Evolutionary conservation across 345 rosid genomes (phyloP), one percentile per base, ranked within the genome.

Genomic region (Balakata baccata): DNA sequence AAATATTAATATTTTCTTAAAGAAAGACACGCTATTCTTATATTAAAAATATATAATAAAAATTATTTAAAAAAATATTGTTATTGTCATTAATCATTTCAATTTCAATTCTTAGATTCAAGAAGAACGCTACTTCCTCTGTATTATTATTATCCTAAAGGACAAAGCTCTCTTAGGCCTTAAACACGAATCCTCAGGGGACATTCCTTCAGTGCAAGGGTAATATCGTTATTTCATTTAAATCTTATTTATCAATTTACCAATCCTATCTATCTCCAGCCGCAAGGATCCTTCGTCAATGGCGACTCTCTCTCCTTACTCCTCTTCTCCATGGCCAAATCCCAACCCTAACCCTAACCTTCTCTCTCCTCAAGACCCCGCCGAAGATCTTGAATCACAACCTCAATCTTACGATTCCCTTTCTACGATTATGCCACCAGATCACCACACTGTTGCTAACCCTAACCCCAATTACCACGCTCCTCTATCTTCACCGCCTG

Each of bases 261-360:
- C 37, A 16, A 11, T 13, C 38, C 64, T 1, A n/a, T 49, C 39
- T 53, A 23, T 5, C 2, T 52, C 53, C 1, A 6, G 3, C 25
- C 37, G 4, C 2, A 23, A 23, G 14, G 25, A 7, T 22, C 22
- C 51, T 53, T n/a, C n/a, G 29, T 66, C 85, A 70, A 92, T 94
- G 93, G 92, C 94, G 9, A 84, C 95, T 45, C 86, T 94, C 67
- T 88, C 94, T 16, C 89, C 93, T 29, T 82, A 85, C 66, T 68
- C 92, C 53, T 83, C 90, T 54, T 76, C 90, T 25, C 56, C 82
- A 13, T 77, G 88, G 88, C 92, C 89, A 7, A 84, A 80, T 49
- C 80, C 85, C 13, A 39, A 63, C 23, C 46, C 67, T 63, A 63
- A 74, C 72, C 79, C 86, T 22, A 70, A 75, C 47, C 63, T 58